phyloP scores from a whole-genome alignment of 1,284 basidiomycete genomes.

The Cutaneotrichosporon cyanovorans region DNA sequence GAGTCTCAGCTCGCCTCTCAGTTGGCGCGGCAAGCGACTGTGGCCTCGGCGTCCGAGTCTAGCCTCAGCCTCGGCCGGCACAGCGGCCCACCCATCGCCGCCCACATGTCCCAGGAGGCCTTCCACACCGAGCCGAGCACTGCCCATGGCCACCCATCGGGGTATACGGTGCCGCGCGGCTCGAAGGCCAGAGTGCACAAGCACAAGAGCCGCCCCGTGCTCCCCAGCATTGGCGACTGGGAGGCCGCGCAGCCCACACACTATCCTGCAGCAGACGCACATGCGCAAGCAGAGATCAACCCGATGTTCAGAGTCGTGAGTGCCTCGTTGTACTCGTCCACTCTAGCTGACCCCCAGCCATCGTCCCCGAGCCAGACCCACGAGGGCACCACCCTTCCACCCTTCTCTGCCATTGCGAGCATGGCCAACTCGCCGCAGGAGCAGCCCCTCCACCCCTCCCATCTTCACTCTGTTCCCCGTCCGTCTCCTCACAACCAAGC shows the following conservation, averaged over 20 bases:
- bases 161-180: constrained; percentile 30
- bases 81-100: not conserved
- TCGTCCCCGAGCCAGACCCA: constrained; percentile 11
- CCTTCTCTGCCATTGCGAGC: constrained; percentile 49
- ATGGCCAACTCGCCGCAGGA: constrained; percentile 3
- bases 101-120: constrained; percentile 7
- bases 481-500: too few species aligned
- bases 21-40: constrained; percentile 64
- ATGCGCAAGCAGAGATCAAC: too few species aligned
- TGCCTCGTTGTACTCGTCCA: constrained; percentile 13
- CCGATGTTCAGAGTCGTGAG: constrained; percentile 87
- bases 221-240: constrained; percentile 49
- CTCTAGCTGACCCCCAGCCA: constrained; percentile 7
- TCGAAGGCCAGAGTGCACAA: constrained; percentile 23
- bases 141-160: constrained; percentile 35
- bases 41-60: constrained; percentile 43
- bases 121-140: constrained; percentile 29
- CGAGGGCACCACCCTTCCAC: constrained; percentile 35
- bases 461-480: too few species aligned
- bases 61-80: constrained; percentile 12
- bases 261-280: constrained; percentile 19
- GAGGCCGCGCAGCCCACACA: constrained; percentile 9
- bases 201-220: constrained; percentile 30
- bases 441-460: not conserved
- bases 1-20: constrained; percentile 72